Evolutionary conservation across 352 stramenopile genomes (phyloP), one percentile per base, ranked within the genome.

Genomic region (Phytophthora kernoviae): DNA sequence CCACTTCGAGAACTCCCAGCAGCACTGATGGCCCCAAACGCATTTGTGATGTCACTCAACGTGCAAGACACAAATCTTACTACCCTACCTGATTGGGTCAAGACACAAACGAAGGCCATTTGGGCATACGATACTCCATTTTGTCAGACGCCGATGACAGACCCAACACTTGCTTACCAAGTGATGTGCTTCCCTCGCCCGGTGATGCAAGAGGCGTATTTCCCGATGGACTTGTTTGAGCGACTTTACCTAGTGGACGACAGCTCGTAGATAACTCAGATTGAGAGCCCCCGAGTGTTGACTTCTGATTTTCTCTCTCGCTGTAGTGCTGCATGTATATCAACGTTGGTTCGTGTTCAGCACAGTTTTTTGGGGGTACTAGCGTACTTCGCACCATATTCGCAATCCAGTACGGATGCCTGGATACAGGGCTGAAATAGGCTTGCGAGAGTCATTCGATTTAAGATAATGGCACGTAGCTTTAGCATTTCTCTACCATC

Each of bases 1-100:
- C 62, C 62, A 5, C 43, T 65, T 14, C 34, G n/a, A 22, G 44
- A 70, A 10, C 34, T 62, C 2, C 62, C 62, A 14, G 49, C 49
- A 21, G 12, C 37, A n/a, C 27, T 70, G 14, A 65, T 62, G 55
- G 30, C 34, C 2, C 30, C 55, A 0, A 41, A 34, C 34, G 14
- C 62, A 11, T 33, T 62, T 10, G 45, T 70, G n/a, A 66, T 62
- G 56, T 65, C 55, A 1, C 9, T 70, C 10, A 62, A 58, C 14
- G 42, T 65, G 10, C 37, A 70, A 45, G 39, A 48, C 30, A 62
- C 56, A 12, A 44, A 26, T 8, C 5, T 66, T 8, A 58, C 49
- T 8, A 39, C 22, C 1, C 48, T 70, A 21, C 49, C 49, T 20
- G 37, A 12, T 2, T 70, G 56, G 62, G 49, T 62, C 2, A 70